A percentile compares a stretch with the other conserved stretches of the same genome.
phyloP scores from a whole-genome alignment of 1,284 basidiomycete species.

The Ustilago tritici region DNA sequence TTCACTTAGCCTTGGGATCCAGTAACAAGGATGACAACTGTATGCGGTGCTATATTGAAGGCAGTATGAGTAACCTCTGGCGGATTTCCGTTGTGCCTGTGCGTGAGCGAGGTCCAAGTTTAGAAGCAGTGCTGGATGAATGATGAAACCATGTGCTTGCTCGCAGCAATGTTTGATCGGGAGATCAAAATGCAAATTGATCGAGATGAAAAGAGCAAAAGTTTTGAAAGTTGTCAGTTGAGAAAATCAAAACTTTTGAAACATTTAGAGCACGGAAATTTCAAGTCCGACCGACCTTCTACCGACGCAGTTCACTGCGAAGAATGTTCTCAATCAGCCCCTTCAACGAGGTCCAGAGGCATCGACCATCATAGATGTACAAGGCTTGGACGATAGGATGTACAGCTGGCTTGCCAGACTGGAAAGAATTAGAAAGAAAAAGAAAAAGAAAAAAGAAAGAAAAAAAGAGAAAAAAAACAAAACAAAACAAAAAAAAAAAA shows the following conservation, averaged over 20 bases:
- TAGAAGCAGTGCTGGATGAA: slow-evolving; percentile 7
- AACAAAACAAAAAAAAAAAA: background rate
- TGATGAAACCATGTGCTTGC: background rate
- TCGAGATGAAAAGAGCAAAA: slow-evolving; percentile 1
- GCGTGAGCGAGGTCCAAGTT: background rate
- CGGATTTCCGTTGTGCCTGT: background rate
- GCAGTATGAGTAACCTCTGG: background rate
- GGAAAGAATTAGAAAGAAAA: background rate
- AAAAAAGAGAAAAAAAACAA: background rate
- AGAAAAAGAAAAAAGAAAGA: background rate
- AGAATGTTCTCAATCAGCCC: slow-evolving; percentile 10
- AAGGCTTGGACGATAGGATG: background rate
- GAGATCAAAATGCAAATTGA: background rate
- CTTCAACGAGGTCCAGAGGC: background rate
- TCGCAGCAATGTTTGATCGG: background rate
- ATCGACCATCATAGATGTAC: no score
- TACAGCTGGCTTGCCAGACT: background rate
- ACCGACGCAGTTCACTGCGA: background rate
- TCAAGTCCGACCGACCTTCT: slow-evolving; percentile 12
- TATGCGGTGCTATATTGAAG: background rate
- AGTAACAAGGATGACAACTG: background rate
- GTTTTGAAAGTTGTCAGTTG: background rate
- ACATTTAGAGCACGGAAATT: slow-evolving; percentile 17
- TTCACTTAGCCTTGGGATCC: background rate
- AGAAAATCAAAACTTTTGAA: slow-evolving; percentile 8